Evolutionary conservation across 2,329 filamentous ascomycete species (phyloP), one percentile per base, ranked within the genome.

Genomic region (Triangularia verruculosa): DNA sequence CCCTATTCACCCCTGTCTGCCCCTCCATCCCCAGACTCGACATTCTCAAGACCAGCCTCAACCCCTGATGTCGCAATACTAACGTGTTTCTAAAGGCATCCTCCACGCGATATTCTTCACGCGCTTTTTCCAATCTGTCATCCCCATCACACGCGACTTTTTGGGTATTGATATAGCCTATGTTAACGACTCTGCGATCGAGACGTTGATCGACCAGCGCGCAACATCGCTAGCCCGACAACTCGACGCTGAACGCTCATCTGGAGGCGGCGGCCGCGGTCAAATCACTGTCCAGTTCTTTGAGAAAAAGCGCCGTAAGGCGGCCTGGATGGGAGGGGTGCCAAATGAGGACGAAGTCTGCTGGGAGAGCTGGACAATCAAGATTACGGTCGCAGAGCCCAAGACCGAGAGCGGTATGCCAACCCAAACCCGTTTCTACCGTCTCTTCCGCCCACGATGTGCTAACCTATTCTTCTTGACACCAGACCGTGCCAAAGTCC

Each of bases 81-180:
- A 59, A 65, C 15, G 1, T 32, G 20, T 30, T 25, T 51, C 4
- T 12, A 39, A 72, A 96, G 94, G 91, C 68, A 91, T 97, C 75
- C 85, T 98, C 57, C 93, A 97, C 77, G 96, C 93, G 58, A 97
- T 98, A 76, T 99, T 98, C 86, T 98, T 98, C 84, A 93, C 97
- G 80, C 90, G 95, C 73, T 96, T 94, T 85, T 97, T 98, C 82
- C 92, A 92, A 63, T 89, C 92, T 64, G 85, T 97, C 70, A 82
- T 86, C 51, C 94, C 95, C 5, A 86, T 87, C 67, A 93, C 92
- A 67, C 89, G 92, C 78, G 93, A 97, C 74, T 88, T 97, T 67
- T 88, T 97, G 69, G 93, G 96, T 77, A 85, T 97, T 66, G 93
- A 92, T 32, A 86, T 98, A 27, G 93, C 95, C 59, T 91, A 91